Evolutionary conservation across 768 basidiomycete genomes (phyloP), one percentile per base, ranked within the genome.

Genomic region (Leccinellum albellum): DNA sequence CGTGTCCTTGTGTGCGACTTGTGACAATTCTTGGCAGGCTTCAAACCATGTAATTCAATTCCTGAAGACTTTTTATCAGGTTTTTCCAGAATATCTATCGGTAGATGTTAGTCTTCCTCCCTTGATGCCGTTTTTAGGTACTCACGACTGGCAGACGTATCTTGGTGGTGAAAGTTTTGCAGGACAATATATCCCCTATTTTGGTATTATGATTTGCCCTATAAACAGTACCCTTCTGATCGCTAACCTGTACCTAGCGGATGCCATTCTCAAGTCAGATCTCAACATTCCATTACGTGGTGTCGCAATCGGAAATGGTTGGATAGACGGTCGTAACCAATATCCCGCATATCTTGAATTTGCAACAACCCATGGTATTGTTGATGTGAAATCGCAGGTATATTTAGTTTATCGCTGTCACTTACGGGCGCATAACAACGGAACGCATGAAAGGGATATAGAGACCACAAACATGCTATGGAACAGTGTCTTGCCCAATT

Each of bases 101-200:
- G 81, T 91, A 66, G 95, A 98, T 73, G 94, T 96, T 66, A 63
- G 93, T 80, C 24, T 44, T 48, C 53, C 21, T 32, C 10, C 24
- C 4, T 42, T 49, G 23, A 6, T n/a, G 26, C 28, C 4, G 6
- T 13, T 49, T 53, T 33, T 35, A 40, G 28, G 13, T 40, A 24
- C 56, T 70, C 51, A 70, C 26, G 15, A 35, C 14, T n/a, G 23
- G 8, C 68, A 98, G 95, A 97, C 95, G 6, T 99, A 95, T 72
- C 74, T 99, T 4, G 91, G 90, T 0, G 97, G 97, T 57, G 97
- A 99, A 78, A 94, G 92, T 59, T 99, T 86, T 71, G 97, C 95
- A 26, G 97, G 97, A 23, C 95, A 98, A 75, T 98, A 89, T 77
- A 96, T 99, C 65, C 97, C 97, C 4, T 96, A 92, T 72, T 94